Percentiles rank a stretch among this genome's conserved stretches.
phyloP scores from a whole-genome alignment of 1,284 basidiomycete species.

The Agroathelia rolfsii region DNA sequence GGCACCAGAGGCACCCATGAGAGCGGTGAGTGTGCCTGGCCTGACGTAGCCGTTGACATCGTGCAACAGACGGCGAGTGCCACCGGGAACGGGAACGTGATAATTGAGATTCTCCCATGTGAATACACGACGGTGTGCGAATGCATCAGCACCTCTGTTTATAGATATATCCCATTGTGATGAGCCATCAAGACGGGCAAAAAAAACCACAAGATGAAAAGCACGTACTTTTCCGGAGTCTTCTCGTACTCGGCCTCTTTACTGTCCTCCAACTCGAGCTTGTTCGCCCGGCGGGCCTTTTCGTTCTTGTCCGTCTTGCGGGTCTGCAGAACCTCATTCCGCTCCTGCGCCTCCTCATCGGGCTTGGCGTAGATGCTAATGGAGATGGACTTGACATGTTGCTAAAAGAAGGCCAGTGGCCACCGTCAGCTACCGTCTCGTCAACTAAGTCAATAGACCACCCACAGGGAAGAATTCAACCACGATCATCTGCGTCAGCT shows the following conservation, averaged over 20 bases:
- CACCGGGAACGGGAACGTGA: conserved; percentile 63
- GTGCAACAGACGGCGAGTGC: conserved; percentile 64
- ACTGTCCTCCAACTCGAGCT: conserved; percentile 22
- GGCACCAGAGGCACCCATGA: conserved; percentile 78
- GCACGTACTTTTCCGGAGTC: conserved; percentile 15
- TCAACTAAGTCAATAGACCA: neutral
- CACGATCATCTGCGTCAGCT: conserved; percentile 48
- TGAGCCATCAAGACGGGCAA: conserved; percentile 7
- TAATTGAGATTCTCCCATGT: conserved; percentile 70
- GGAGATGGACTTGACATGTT: conserved; percentile 36
- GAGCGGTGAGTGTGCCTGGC: conserved; percentile 73
- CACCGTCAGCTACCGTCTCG: neutral
- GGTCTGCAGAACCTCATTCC: conserved; percentile 51
- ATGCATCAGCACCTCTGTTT: conserved; percentile 3
- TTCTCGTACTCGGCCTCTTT: conserved; percentile 17
- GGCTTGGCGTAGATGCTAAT: conserved; percentile 67
- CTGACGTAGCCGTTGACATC: conserved; percentile 85
- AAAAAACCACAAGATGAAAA: conserved; percentile 10
- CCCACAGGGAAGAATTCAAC: conserved; percentile 57
- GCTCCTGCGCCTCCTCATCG: conserved; percentile 52
- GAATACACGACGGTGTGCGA: conserved; percentile 40
- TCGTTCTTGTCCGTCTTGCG: conserved; percentile 30
- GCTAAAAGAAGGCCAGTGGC: conserved; percentile 21
- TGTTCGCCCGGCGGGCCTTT: conserved; percentile 13
- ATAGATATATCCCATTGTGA: neutral